Evolutionary conservation across 805 yeast species (phyloP).

Genomic region (Kluyveromyces wickerhamii): DNA sequence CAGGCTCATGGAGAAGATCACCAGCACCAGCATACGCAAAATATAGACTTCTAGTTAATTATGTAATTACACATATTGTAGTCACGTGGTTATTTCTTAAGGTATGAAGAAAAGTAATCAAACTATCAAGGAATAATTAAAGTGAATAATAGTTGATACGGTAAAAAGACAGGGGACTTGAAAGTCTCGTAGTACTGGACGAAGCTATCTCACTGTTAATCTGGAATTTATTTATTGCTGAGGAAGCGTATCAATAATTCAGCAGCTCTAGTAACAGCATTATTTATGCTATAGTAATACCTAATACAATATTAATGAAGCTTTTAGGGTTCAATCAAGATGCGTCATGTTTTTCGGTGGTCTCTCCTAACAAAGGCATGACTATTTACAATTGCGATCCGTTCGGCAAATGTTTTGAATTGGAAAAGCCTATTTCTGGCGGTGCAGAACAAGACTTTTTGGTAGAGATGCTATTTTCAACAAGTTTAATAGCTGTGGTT

Average conservation of each 20-base stretch:
- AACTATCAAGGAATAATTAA: too few species aligned
- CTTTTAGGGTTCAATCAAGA: constrained; percentile 84
- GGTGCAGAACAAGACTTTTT: constrained; percentile 38
- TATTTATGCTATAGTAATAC: too few species aligned
- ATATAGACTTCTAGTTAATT: neutral
- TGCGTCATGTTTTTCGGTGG: constrained; percentile 63
- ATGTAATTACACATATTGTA: too few species aligned
- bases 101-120: too few species aligned
- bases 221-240: too few species aligned
- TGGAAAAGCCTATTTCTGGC: constrained; percentile 27
- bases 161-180: too few species aligned
- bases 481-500: constrained; percentile 78
- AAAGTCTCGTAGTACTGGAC: too few species aligned
- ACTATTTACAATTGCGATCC: constrained; percentile 84
- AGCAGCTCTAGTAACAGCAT: too few species aligned
- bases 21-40: neutral
- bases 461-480: constrained; percentile 84
- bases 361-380: constrained; percentile 58
- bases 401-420: constrained; percentile 60
- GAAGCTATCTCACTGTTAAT: too few species aligned
- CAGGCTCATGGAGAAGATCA: neutral
- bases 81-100: too few species aligned
- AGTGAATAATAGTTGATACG: too few species aligned
- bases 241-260: too few species aligned
- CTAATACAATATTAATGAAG: constrained; percentile 27